These are phyloP conservation scores for Lobosporangium transversale DNA, from an alignment of 192 early-diverging fungal genomes.

Conservation along the genomic window DNA sequence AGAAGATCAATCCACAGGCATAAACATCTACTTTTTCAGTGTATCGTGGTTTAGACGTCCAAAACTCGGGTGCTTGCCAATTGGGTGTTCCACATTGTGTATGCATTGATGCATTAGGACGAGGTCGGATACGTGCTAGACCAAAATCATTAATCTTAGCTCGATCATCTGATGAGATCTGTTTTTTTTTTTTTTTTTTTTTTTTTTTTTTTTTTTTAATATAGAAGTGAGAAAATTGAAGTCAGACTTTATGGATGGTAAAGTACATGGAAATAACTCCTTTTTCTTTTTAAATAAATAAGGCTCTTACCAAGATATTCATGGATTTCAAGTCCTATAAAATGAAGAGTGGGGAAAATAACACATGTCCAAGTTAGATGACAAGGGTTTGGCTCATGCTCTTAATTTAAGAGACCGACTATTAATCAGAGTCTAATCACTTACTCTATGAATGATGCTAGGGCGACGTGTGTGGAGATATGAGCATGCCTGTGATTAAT, in stretches of 20 bases:
- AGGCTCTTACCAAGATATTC: slow-evolving; percentile 68
- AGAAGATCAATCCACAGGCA: slow-evolving; percentile 80
- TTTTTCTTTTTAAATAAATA: too few relatives aligned
- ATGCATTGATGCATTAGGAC: slow-evolving; percentile 74
- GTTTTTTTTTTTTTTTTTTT: too few relatives aligned
- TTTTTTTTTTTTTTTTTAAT: too few relatives aligned
- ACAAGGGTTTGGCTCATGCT: too few relatives aligned
- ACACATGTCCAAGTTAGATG: too few relatives aligned
- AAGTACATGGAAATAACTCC: too few relatives aligned
- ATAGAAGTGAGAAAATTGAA: too few relatives aligned
- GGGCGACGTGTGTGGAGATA: slow-evolving; percentile 79
- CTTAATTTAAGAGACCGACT: too few relatives aligned
- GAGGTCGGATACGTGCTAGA: slow-evolving; percentile 77
- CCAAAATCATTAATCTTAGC: slow-evolving; percentile 88
- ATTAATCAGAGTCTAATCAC: too few relatives aligned
- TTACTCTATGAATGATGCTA: slow-evolving; percentile 76
- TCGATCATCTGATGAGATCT: slow-evolving; percentile 66
- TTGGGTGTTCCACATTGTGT: slow-evolving; percentile 84
- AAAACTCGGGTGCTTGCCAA: slow-evolving; percentile 85
- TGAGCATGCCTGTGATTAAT: slow-evolving; percentile 55
- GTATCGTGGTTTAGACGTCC: slow-evolving; percentile 74
- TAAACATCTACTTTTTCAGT: slow-evolving; percentile 80
- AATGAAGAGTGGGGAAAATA: not conserved
- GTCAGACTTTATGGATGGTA: too few relatives aligned
- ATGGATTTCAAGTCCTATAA: slow-evolving; percentile 77